Evolutionary conservation across 2,329 filamentous ascomycete genomes (phyloP), one percentile per base, ranked within the genome.

Genomic region (Huntiella bhutanensis): DNA sequence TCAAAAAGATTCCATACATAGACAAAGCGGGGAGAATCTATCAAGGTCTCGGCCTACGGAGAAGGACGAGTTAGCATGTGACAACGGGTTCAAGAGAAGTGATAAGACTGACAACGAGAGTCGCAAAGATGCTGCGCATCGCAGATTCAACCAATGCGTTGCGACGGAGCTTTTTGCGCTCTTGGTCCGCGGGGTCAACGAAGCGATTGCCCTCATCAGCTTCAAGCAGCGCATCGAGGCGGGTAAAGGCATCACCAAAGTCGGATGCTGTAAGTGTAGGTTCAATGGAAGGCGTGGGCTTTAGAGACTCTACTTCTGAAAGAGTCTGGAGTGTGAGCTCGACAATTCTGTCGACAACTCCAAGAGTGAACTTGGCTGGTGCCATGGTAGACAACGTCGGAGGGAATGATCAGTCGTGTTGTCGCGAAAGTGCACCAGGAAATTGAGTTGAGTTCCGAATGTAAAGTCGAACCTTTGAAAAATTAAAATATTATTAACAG

Each of bases 1-100:
- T 98, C 92, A 48, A 98, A 73, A 4, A 98, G 68, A 57, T 95
- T 91, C 88, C 88, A 98, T 52, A 96, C 75, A 50, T 77, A 73
- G 43, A 85, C 77, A 56, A 95, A 94, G 1, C 73, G 69, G 37
- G 83, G 76, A 19, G 82, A 75, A 34, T 85, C 73, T 54, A 95
- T 93, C 6, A 75, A 67, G 10, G 74, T 85, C 35, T 73, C 75
- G 38, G 82, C 78, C 82, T 88, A 50, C 8, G 48, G 46, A 28
- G 2, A 28, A 10, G 8, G 22, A 10, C 22, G 7, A 28, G 22
- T 28, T 28, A 28, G 38, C 38, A 12, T 28, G 19, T 22, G 16
- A 11, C 13, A 22, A 5, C 16, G n/a, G 13, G 22, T 8, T 53
- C 47, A 46, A 43, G 46, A 41, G 10, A 33, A 35, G 44, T 16